A percentile compares a stretch with the other conserved stretches of the same genome.
phyloP scores from a whole-genome alignment of 371 early-diverging fungal species.

The Circinella minor region DNA sequence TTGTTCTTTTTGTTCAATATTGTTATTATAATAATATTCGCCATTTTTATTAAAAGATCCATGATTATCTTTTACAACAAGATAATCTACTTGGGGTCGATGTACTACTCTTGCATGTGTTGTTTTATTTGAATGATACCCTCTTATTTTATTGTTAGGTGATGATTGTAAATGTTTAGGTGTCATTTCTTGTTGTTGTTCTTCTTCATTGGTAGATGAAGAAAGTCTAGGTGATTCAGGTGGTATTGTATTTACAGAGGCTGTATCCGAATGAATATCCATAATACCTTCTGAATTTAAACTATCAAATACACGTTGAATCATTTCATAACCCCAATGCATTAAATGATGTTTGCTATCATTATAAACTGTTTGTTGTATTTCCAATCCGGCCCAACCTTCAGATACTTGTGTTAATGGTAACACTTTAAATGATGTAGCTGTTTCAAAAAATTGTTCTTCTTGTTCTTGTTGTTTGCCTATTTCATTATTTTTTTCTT shows the following conservation, averaged over 20 bases:
- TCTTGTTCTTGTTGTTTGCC: background rate
- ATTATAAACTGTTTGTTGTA: slow-evolving; percentile 11
- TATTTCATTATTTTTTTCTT: no score
- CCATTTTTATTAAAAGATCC: background rate
- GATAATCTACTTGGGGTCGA: background rate
- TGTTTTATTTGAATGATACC: background rate
- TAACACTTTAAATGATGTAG: slow-evolving; percentile 8
- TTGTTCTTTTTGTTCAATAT: background rate
- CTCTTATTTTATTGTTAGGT: no score
- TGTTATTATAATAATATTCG: background rate
- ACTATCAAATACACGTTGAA: slow-evolving; percentile 15
- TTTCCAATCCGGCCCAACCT: slow-evolving; percentile 8
- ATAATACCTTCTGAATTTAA: slow-evolving; percentile 9
- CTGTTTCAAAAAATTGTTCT: slow-evolving; percentile 11
- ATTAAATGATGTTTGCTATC: background rate
- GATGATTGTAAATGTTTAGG: background rate
- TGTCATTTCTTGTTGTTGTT: no score
- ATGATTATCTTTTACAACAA: background rate
- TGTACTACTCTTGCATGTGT: slow-evolving; percentile 4
- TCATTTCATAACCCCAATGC: slow-evolving; percentile 15
- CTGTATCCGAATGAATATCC: slow-evolving; percentile 15
- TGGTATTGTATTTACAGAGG: background rate
- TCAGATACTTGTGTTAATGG: slow-evolving; percentile 1
- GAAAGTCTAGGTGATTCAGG: slow-evolving; percentile 7
- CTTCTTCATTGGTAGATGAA: background rate